A percentile compares a stretch with the other conserved stretches of the same genome.
phyloP scores from a whole-genome alignment of 129 eudicot species.

The Sambucus nigra region DNA sequence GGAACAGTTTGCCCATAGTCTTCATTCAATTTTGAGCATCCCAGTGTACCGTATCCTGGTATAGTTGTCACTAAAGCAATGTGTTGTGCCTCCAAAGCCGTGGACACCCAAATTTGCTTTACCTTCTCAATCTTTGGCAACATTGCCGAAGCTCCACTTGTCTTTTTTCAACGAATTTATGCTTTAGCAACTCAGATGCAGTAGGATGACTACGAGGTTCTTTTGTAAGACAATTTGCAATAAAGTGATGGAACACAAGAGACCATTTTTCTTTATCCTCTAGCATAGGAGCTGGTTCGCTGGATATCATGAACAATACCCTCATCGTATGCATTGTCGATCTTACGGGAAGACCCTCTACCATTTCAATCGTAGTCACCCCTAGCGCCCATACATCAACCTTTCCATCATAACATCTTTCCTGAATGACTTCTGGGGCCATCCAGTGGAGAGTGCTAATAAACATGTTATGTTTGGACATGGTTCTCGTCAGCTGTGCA shows the following conservation, averaged over 20 bases:
- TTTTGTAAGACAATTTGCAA: conserved; percentile 92
- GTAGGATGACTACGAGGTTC: conserved; percentile 91
- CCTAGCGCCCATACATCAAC: conserved; percentile 99
- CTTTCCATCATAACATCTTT: conserved; percentile 97
- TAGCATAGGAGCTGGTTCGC: conserved; percentile 99
- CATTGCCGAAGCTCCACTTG: conserved; percentile 75
- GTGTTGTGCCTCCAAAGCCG: conserved; percentile 64
- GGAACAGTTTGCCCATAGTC: conserved; percentile 82
- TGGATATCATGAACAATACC: conserved; percentile 95
- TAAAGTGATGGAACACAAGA: conserved; percentile 93
- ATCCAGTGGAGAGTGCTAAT: conserved; percentile 99
- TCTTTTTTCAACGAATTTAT: conserved; percentile 92
- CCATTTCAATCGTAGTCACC: conserved; percentile 98
- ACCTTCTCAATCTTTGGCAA: conserved; percentile 85
- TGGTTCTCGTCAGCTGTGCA: conserved; percentile 94
- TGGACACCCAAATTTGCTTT: conserved; percentile 55
- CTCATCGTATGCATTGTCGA: conserved; percentile 97
- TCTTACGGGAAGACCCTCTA: conserved; percentile 98
- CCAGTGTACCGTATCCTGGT: conserved; percentile 54
- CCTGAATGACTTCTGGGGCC: conserved; percentile 99
- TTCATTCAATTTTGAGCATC: conserved; percentile 33
- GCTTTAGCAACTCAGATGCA: conserved; percentile 95
- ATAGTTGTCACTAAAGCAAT: conserved; percentile 40
- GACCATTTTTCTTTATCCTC: conserved; percentile 99
- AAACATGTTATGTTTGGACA: conserved; percentile 98